These are phyloP conservation scores for Leccinellum rugosiceps DNA, from an alignment of 768 basidiomycete genomes.

Conservation along the genomic window DNA sequence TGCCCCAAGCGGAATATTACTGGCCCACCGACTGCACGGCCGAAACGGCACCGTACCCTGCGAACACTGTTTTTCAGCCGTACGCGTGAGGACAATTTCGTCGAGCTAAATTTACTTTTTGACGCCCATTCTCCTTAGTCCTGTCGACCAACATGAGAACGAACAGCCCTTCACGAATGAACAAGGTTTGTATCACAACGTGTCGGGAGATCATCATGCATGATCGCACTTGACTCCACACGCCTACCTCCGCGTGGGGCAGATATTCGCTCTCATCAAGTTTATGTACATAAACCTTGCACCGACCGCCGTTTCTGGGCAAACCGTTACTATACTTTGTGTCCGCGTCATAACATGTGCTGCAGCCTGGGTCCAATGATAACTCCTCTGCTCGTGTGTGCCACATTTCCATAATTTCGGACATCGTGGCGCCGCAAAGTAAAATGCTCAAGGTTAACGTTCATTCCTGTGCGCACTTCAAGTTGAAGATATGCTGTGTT, in stretches of 20 bases:
- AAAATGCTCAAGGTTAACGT: background rate
- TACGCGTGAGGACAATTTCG: constrained; percentile 14
- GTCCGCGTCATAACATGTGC: background rate
- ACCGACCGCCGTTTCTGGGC: constrained; percentile 1
- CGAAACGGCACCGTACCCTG: constrained; percentile 3
- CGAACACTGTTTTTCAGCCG: constrained; percentile 2
- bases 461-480: constrained; percentile 15
- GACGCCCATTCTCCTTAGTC: constrained; percentile 6
- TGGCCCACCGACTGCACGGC: background rate
- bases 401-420: constrained; percentile 23
- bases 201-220: constrained; percentile 10
- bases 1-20: constrained; percentile 1
- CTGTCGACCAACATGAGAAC: constrained; percentile 5
- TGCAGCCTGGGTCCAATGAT: constrained; percentile 4
- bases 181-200: constrained; percentile 2
- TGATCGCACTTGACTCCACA: constrained; percentile 6
- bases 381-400: constrained; percentile 20
- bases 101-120: background rate
- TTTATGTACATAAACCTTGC: constrained; percentile 5
- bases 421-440: background rate
- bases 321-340: background rate
- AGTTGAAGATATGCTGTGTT: background rate
- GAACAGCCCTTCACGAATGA: constrained; percentile 9
- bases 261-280: background rate
- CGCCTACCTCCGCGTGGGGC: background rate